Evolutionary conservation across 2,329 filamentous ascomycete species (phyloP).

Genomic region (Graphiopsis chlorocephala): DNA sequence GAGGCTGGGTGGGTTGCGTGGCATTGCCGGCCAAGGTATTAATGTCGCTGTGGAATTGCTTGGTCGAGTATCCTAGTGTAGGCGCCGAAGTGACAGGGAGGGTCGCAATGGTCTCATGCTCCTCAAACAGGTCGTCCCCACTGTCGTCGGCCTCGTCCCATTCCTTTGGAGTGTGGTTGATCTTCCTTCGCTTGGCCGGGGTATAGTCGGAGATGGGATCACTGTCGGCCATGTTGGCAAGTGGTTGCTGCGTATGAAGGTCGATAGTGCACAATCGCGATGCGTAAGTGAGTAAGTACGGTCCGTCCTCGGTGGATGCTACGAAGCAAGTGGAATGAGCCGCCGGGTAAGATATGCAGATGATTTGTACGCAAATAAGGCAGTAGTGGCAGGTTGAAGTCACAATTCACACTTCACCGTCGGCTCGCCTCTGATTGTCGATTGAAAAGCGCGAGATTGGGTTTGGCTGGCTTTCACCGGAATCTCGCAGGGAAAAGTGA

Average conservation of each 20-base stretch:
- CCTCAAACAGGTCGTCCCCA: constrained; percentile 50
- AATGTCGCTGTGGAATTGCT: constrained; percentile 11
- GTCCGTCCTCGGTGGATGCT: neutral
- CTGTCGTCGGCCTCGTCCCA: constrained; percentile 43
- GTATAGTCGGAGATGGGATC: constrained; percentile 36
- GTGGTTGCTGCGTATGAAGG: neutral
- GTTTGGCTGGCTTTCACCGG: neutral
- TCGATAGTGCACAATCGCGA: constrained; percentile 2
- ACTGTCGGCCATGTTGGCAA: constrained; percentile 29
- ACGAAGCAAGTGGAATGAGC: neutral
- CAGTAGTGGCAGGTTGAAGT: neutral
- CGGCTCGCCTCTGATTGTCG: neutral
- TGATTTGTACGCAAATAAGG: neutral
- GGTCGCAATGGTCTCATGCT: constrained; percentile 51
- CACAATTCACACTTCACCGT: neutral
- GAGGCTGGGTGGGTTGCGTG: constrained; percentile 62
- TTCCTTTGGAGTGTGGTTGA: constrained; percentile 21
- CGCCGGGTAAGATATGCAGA: neutral
- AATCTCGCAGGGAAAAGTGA: neutral
- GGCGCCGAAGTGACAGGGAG: constrained; percentile 7
- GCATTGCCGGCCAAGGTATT: constrained; percentile 16
- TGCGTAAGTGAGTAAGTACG: neutral
- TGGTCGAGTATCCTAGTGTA: constrained; percentile 12
- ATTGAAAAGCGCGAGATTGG: neutral
- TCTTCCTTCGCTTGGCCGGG: constrained; percentile 35